These are phyloP conservation scores for Brassica nigra DNA, from an alignment of 345 rosid species.

Conservation along the genomic window DNA sequence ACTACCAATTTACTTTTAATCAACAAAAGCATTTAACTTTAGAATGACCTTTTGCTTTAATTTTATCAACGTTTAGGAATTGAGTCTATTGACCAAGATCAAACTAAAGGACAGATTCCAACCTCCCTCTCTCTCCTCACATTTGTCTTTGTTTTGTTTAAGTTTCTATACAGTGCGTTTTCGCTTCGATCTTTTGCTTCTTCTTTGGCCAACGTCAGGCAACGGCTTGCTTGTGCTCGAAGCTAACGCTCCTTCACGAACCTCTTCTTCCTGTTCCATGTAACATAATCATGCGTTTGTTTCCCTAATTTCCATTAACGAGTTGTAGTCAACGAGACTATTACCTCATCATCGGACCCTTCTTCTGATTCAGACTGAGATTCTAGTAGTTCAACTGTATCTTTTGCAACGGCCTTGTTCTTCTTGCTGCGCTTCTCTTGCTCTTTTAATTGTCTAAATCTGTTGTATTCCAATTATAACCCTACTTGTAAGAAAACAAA, in stretches of 20 bases:
- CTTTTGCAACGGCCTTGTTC: constrained; percentile 59
- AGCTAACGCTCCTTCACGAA: constrained; percentile 72
- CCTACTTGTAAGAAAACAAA: not conserved
- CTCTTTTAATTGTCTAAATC: constrained; percentile 77
- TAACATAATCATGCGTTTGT: not conserved
- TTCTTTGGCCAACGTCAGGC: constrained; percentile 64
- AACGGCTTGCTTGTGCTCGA: constrained; percentile 59
- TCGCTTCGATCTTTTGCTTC: constrained; percentile 86
- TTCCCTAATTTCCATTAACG: not conserved
- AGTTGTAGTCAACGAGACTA: not conserved
- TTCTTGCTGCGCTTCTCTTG: constrained; percentile 59
- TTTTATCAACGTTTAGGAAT: constrained; percentile 15
- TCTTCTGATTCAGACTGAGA: constrained; percentile 63
- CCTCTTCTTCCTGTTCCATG: constrained; percentile 61
- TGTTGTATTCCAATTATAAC: constrained; percentile 35
- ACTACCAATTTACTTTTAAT: constrained; percentile 27
- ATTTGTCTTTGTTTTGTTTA: constrained; percentile 11
- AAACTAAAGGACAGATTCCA: constrained; percentile 11
- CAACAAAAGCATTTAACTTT: constrained; percentile 7
- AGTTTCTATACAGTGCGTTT: constrained; percentile 72
- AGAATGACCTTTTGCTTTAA: constrained; percentile 25
- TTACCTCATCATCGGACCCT: constrained; percentile 55
- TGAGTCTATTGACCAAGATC: constrained; percentile 4
- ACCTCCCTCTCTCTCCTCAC: not conserved
- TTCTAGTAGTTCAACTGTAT: constrained; percentile 46